Base-by-base conservation (phyloP, 2,329 filamentous ascomycete genomes). In the Cephalotrichum gorgonifer region DNA sequence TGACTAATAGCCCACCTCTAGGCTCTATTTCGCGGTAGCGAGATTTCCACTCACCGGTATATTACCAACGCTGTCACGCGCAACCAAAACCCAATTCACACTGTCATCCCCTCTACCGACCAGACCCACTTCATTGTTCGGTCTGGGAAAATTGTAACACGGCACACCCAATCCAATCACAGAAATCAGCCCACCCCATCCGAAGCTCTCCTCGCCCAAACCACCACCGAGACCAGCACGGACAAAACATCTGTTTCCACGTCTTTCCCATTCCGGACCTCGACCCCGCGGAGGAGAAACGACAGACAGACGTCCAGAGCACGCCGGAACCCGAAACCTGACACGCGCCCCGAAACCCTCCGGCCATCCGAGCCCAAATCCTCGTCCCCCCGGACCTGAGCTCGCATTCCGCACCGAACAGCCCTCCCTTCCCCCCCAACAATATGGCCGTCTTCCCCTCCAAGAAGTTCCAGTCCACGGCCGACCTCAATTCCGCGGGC, bases 401-500 rank as follows among this genome's bases (percentile, higher is more conserved):
- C 8, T n/a, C n/a, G n/a, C n/a, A n/a, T n/a, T n/a, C n/a, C n/a
- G n/a, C n/a, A n/a, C n/a, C n/a, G n/a, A n/a, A n/a, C n/a, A n/a
- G n/a, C n/a, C n/a, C n/a, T n/a, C n/a, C n/a, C n/a, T n/a, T n/a
- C 27, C 15, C 15, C 17, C n/a, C 30, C 27, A 25, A 28, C 20
- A 14, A 56, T 57, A 82, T 85, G 82, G 72, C 74, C 28, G 67
- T 73, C 44, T 91, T 91, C 60, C 76, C 73, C 54, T 77, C 71
- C 54, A 88, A 87, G 57, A 84, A 81, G 53, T 95, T 85, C 66
- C 83, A 81, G 54, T 42, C 49, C 23, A 70, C 80, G 38, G 67
- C 83, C 30, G 78, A 88, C 53, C 69, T 78, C 54, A 81, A 81
- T 65, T 79, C 77, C 11, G 69, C 95, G 57, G 87, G 86, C 46